These are phyloP conservation scores for Aspergillus nidulans DNA, from an alignment of 495 filamentous ascomycete species.

Conservation along the genomic window DNA sequence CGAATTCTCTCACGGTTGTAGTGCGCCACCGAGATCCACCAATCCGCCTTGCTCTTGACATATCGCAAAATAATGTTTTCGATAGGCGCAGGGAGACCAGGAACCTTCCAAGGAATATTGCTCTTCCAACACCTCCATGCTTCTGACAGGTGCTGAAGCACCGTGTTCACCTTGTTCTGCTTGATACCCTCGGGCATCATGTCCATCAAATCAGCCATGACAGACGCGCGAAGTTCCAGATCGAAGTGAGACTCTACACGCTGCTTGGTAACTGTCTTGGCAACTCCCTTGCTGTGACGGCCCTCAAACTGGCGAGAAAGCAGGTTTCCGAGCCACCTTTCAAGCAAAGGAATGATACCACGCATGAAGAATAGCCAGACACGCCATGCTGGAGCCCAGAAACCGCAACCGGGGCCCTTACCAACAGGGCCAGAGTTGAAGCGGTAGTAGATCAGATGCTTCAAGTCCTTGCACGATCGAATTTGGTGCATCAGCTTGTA, in stretches of 20 bases:
- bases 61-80: constrained; percentile 98
- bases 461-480: constrained; percentile 97
- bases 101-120: constrained; percentile 99
- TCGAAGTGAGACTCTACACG: constrained; percentile 99
- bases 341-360: constrained; percentile 93
- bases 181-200: constrained; percentile 99
- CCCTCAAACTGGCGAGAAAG: constrained; percentile 98
- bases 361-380: constrained; percentile 99
- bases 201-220: constrained; percentile 98
- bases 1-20: constrained; percentile 98
- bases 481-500: constrained; percentile 99
- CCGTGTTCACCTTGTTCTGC: constrained; percentile 98
- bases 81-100: constrained; percentile 90
- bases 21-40: constrained; percentile 98
- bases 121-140: constrained; percentile 99
- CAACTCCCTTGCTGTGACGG: constrained; percentile 97
- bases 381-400: constrained; percentile 98
- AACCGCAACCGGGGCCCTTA: constrained; percentile 96
- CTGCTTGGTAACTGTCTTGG: constrained; percentile 99
- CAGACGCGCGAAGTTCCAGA: constrained; percentile 92
- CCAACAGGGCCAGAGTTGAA: constrained; percentile 98
- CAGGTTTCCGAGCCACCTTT: constrained; percentile 96
- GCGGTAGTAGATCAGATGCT: constrained; percentile 98
- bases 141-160: constrained; percentile 94
- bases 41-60: constrained; percentile 98